These are phyloP conservation scores for Musa itinerans DNA, from an alignment of 176 grass and related monocot genomes.

Conservation along the genomic window DNA sequence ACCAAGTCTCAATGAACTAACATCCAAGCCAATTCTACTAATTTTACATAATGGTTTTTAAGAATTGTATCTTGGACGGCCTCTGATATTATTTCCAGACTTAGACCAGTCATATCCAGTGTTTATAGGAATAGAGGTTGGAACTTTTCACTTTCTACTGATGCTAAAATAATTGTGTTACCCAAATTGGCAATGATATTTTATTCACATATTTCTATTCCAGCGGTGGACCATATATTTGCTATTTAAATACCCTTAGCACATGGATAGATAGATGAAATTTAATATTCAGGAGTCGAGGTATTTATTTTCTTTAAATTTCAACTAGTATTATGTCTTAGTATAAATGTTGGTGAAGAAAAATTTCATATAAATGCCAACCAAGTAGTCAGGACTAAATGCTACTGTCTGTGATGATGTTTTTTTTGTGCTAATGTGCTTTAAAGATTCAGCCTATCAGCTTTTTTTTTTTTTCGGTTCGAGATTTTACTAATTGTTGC, in stretches of 20 bases:
- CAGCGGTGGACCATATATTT: neutral
- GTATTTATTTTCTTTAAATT: neutral
- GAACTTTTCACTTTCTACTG: neutral
- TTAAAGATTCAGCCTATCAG: neutral
- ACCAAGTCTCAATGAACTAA: neutral
- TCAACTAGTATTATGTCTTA: neutral
- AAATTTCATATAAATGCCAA: neutral
- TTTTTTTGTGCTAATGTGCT: constrained; percentile 7
- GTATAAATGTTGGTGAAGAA: neutral
- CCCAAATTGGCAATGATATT: neutral
- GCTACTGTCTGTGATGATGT: neutral
- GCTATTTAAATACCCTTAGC: neutral
- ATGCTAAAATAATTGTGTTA: neutral
- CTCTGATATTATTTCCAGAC: too few species aligned
- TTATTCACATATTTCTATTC: neutral
- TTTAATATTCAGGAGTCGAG: neutral
- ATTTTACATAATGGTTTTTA: neutral
- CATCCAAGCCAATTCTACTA: neutral
- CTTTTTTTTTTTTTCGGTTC: neutral
- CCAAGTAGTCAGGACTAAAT: neutral
- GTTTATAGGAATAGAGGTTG: neutral
- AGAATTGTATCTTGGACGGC: too few species aligned
- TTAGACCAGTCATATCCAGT: neutral
- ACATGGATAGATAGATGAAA: neutral
- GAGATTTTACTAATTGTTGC: constrained; percentile 18